Evolutionary conservation across 2,329 filamentous ascomycete genomes (phyloP).

Genomic region (Paecilomyces sp.): DNA sequence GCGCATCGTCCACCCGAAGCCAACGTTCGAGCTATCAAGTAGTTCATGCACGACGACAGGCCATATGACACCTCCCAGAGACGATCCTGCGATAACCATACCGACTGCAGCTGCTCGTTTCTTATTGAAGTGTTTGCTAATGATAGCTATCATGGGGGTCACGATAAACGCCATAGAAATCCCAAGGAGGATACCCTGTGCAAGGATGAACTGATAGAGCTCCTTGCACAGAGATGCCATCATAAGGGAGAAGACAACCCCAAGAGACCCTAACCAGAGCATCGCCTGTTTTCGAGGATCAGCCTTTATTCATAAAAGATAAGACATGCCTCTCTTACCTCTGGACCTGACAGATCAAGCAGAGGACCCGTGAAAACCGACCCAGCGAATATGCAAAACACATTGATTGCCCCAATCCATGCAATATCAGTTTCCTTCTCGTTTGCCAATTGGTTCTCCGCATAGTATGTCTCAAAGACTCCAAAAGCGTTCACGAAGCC

Average conservation of each 20-base stretch:
- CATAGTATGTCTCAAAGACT: slow-evolving; percentile 28
- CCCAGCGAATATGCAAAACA: slow-evolving; percentile 24
- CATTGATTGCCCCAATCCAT: slow-evolving; percentile 25
- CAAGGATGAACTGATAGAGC: slow-evolving; percentile 33
- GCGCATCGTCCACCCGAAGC: slow-evolving; percentile 32
- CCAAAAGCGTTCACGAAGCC: slow-evolving; percentile 33
- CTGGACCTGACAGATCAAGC: slow-evolving; percentile 25
- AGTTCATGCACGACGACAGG: slow-evolving; percentile 25
- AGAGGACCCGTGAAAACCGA: slow-evolving; percentile 21
- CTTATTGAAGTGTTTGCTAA: slow-evolving; percentile 22
- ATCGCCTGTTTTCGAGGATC: slow-evolving; percentile 15
- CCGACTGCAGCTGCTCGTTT: slow-evolving; percentile 24
- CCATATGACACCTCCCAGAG: slow-evolving; percentile 29
- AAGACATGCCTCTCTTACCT: slow-evolving; percentile 7
- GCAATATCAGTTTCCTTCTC: slow-evolving; percentile 22
- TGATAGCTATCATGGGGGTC: slow-evolving; percentile 22
- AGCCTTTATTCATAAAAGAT: not conserved
- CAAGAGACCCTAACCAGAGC: slow-evolving; percentile 18
- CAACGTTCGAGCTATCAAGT: slow-evolving; percentile 15
- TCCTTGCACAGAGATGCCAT: slow-evolving; percentile 30
- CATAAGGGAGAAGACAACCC: slow-evolving; percentile 24
- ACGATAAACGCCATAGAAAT: slow-evolving; percentile 21
- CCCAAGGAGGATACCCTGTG: slow-evolving; percentile 28
- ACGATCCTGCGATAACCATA: slow-evolving; percentile 25
- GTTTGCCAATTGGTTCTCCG: slow-evolving; percentile 14